phyloP scores from a whole-genome alignment of 495 filamentous ascomycete species.

The Apodospora peruviana region DNA sequence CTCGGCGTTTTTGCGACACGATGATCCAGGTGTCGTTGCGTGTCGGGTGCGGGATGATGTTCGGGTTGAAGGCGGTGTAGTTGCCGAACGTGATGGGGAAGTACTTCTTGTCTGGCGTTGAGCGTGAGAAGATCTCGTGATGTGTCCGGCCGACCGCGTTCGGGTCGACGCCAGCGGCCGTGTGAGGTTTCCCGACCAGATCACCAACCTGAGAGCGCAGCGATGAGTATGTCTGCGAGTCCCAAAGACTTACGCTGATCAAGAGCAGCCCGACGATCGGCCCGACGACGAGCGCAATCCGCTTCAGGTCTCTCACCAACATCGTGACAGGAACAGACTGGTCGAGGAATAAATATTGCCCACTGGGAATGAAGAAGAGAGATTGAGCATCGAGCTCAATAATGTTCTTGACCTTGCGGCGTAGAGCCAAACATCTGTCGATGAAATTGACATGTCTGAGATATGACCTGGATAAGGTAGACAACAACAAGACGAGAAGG shows the following conservation, averaged over 20 bases:
- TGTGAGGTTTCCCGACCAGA: conserved; percentile 2
- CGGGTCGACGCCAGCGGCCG: background rate
- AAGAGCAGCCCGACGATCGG: conserved; percentile 19
- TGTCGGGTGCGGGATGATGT: conserved; percentile 47
- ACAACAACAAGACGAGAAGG: too few species aligned
- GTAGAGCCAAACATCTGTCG: too few species aligned
- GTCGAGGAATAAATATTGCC: too few species aligned
- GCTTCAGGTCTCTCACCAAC: background rate
- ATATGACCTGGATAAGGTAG: too few species aligned
- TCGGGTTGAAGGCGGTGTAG: conserved; percentile 40
- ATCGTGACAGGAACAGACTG: too few species aligned
- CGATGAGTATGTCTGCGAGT: background rate
- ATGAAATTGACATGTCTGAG: too few species aligned
- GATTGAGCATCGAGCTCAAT: too few species aligned
- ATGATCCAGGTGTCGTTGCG: conserved; percentile 41
- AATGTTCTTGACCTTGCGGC: too few species aligned
- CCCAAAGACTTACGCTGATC: conserved; percentile 20
- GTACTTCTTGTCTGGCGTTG: conserved; percentile 32
- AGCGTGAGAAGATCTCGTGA: conserved; percentile 36
- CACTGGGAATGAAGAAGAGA: too few species aligned
- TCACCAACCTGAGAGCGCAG: conserved; percentile 6
- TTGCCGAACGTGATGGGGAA: conserved; percentile 39
- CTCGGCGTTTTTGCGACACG: conserved; percentile 31
- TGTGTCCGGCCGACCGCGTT: conserved; percentile 13
- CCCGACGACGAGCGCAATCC: conserved; percentile 15